Base-by-base conservation (phyloP, 2,329 filamentous ascomycete species). In the Colletotrichum lindemuthianum region DNA sequence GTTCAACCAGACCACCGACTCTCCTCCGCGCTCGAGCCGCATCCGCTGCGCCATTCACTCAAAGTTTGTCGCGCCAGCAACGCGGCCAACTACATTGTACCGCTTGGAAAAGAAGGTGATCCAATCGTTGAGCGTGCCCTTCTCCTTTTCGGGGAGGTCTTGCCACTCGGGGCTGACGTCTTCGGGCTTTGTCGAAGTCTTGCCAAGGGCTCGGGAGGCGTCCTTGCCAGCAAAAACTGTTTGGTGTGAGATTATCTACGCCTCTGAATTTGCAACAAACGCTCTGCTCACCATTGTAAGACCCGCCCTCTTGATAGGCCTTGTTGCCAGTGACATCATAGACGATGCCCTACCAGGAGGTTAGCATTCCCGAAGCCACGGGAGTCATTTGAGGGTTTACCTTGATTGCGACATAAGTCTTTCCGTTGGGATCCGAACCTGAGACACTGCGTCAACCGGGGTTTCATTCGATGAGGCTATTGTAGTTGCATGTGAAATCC, bases 201-300 rank as follows among this genome's bases (percentile, higher is more conserved):
- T 90, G 10, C 89, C 96, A 2, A 99, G 86, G 7, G 93, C 96
- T 67, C 93, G 88, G n/a, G 96, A 98, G 33, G 96, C 91, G 73
- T 99, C 96, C 75, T 97, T 97, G 67, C 96, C 96, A 2, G 93
- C 92, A 75, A 99, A 99, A 16, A 97, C 96, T 99, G 70, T 45
- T 48, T 8, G 63, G 45, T 47, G 8, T 48, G 8, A 4, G 36
- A 15, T 36, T 9, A 16, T 12, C 32, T 33, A 6, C 10, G 36
- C 8, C 16, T 40, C 13, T 33, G 7, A 11, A 12, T 33, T 13
- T 48, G 24, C 24, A 24, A 24, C 24, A 24, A 4, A 41, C 13
- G 16, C 49, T 9, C 24, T 32, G 78, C 84, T 73, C 83, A 97
- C 96, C 92, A 72, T 92, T 86, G 78, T 99, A 99, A 68, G 90